Evolutionary conservation across 1,284 basidiomycete genomes (phyloP).

Genomic region (Naganishia liquefaciens): DNA sequence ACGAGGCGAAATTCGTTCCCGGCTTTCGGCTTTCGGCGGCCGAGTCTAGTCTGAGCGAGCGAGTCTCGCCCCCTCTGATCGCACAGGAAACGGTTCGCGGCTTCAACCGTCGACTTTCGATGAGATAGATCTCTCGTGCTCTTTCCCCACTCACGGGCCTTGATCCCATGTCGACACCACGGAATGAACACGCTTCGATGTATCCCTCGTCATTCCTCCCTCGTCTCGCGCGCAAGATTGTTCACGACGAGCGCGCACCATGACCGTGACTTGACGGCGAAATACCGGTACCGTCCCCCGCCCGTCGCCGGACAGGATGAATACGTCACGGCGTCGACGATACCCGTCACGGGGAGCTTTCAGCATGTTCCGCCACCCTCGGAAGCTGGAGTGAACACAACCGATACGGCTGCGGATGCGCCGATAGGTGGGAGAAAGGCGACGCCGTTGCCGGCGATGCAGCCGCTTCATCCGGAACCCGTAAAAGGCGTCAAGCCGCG

Average conservation of each 20-base stretch:
- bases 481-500: neutral
- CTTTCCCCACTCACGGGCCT: too few relatives aligned
- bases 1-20: too few relatives aligned
- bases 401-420: neutral
- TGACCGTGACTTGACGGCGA: constrained; percentile 4
- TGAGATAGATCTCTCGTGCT: too few relatives aligned
- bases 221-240: too few relatives aligned
- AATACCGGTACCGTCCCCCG: constrained; percentile 23
- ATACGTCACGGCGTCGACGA: constrained; percentile 17
- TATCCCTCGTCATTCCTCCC: too few relatives aligned
- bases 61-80: too few relatives aligned
- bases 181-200: too few relatives aligned
- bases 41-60: too few relatives aligned
- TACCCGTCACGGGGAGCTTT: constrained; percentile 17
- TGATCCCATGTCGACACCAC: too few relatives aligned
- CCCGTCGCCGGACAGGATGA: neutral
- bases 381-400: neutral
- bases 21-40: too few relatives aligned
- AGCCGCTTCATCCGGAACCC: constrained; percentile 7
- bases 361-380: constrained; percentile 24
- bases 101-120: too few relatives aligned
- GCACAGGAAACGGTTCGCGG: too few relatives aligned
- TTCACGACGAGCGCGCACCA: neutral
- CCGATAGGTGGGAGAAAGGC: constrained; percentile 15
- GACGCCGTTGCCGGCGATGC: constrained; percentile 28